phyloP scores from a whole-genome alignment of 495 filamentous ascomycete species.

The Daldinia loculata region DNA sequence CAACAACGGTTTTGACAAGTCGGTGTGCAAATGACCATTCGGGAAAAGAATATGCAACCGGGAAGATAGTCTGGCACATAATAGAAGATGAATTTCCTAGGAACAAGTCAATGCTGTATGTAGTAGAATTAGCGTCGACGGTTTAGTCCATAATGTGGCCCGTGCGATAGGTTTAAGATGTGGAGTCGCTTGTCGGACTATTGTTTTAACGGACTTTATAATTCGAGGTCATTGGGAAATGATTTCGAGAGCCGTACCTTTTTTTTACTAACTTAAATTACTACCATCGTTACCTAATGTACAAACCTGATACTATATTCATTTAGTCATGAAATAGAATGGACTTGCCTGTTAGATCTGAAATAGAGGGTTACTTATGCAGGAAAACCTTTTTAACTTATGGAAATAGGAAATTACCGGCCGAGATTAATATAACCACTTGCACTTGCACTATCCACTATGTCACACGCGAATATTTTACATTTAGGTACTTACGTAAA shows the following conservation, averaged over 20 bases:
- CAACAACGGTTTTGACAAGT: background rate
- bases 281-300: background rate
- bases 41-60: background rate
- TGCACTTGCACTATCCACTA: background rate
- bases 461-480: background rate
- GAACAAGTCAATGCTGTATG: slow-evolving; percentile 14
- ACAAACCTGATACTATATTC: no score
- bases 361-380: background rate
- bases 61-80: slow-evolving; percentile 14
- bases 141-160: slow-evolving; percentile 12
- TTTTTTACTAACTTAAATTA: no score
- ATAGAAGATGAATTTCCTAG: slow-evolving; percentile 31
- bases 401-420: background rate
- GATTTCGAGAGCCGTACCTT: no score
- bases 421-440: background rate
- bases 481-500: background rate
- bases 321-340: background rate
- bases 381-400: background rate
- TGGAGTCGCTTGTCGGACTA: slow-evolving; percentile 28
- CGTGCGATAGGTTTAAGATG: slow-evolving; percentile 15
- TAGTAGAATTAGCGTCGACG: slow-evolving; percentile 13
- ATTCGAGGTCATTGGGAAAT: background rate
- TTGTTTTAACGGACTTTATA: slow-evolving; percentile 24
- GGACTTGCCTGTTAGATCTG: background rate
- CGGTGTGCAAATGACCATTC: background rate